Evolutionary conservation across 2,329 filamentous ascomycete genomes (phyloP).

Genomic region (Diaporthe nobilis): DNA sequence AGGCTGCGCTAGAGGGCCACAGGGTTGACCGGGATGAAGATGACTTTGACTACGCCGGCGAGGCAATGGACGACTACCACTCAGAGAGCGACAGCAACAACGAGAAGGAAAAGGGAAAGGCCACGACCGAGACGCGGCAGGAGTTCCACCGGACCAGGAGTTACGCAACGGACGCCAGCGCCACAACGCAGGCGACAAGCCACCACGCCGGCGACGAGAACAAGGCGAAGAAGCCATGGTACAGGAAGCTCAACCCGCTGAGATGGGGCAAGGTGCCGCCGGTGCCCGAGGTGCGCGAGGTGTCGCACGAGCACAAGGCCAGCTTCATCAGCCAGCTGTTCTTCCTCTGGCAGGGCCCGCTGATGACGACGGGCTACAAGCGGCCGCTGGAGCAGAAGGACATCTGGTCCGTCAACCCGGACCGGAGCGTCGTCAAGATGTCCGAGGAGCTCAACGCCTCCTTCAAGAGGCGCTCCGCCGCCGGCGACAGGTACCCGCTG

Average conservation of each 20-base stretch:
- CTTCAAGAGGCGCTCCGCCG: conserved; percentile 77
- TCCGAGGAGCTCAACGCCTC: conserved; percentile 75
- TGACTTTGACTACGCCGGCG: conserved; percentile 31
- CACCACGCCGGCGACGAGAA: conserved; percentile 46
- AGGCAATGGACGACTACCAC: conserved; percentile 33
- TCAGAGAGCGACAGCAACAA: conserved; percentile 41
- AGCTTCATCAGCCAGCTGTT: conserved; percentile 81
- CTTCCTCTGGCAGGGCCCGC: conserved; percentile 90
- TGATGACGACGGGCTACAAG: conserved; percentile 92
- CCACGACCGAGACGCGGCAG: conserved; percentile 47
- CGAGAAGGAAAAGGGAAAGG: conserved; percentile 43
- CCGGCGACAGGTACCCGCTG: conserved; percentile 80
- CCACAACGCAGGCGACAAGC: conserved; percentile 59
- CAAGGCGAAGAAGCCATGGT: conserved; percentile 70
- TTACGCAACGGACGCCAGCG: conserved; percentile 68
- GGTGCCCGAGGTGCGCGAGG: conserved; percentile 65
- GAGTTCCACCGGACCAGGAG: conserved; percentile 62
- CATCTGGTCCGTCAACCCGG: conserved; percentile 89
- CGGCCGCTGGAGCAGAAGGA: conserved; percentile 87
- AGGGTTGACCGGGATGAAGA: conserved; percentile 21
- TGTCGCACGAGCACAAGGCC: conserved; percentile 80
- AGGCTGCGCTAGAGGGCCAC: conserved; percentile 32
- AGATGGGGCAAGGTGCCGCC: conserved; percentile 70
- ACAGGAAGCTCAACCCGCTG: conserved; percentile 73
- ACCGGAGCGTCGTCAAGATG: conserved; percentile 79